Percentiles rank a stretch among this genome's conserved stretches.
Conservation (phyloP, 768 basidiomycete species). For the Trametes cinnabarina region DNA sequence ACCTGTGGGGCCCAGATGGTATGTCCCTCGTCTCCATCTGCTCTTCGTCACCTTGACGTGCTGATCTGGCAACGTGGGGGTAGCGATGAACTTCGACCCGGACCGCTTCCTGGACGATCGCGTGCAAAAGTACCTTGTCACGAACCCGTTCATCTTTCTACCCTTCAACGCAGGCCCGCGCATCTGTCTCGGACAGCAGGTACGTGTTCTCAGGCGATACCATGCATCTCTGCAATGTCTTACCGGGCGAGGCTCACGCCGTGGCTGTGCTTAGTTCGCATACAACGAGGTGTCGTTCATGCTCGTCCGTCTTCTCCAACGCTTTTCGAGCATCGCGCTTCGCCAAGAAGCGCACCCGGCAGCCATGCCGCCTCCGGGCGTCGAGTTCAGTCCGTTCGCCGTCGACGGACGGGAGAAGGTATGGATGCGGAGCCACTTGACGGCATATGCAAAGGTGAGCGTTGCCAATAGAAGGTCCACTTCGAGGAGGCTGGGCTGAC, state of each 20-base stretch:
- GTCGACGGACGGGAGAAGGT: conserved; percentile 47
- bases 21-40: neutral
- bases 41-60: neutral
- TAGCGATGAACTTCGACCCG: conserved; percentile 63
- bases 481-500: neutral
- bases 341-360: conserved; percentile 43
- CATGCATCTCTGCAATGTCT: too few species aligned
- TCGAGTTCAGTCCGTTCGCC: conserved; percentile 35
- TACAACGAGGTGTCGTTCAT: conserved; percentile 66
- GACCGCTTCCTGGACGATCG: conserved; percentile 66
- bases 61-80: too few species aligned
- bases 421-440: conserved; percentile 51
- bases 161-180: conserved; percentile 27
- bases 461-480: neutral
- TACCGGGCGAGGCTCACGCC: too few species aligned
- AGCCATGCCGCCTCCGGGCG: conserved; percentile 40
- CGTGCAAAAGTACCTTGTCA: conserved; percentile 50
- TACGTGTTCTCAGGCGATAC: too few species aligned
- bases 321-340: conserved; percentile 45
- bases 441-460: conserved; percentile 48
- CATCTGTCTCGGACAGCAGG: conserved; percentile 25
- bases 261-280: conserved; percentile 49
- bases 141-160: conserved; percentile 54
- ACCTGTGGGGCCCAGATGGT: conserved; percentile 72
- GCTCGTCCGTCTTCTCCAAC: conserved; percentile 57